phyloP scores from a whole-genome alignment of 495 filamentous ascomycete genomes.

The Penicillium fimorum region DNA sequence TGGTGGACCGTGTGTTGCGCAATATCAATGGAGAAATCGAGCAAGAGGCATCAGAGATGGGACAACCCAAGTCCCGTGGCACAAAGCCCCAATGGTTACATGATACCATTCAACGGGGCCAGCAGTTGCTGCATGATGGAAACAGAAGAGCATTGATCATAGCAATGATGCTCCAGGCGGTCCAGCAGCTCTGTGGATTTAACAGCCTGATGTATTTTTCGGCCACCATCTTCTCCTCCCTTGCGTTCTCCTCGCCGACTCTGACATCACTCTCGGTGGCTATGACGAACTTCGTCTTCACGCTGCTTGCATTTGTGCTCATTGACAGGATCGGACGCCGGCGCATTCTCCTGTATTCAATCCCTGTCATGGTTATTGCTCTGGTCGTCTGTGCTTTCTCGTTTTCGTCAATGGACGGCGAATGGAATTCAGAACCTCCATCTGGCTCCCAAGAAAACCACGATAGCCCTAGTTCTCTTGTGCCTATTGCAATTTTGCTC shows the following conservation, averaged over 20 bases:
- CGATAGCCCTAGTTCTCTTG: slow-evolving; percentile 9
- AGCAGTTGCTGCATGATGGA: slow-evolving; percentile 57
- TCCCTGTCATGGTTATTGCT: slow-evolving; percentile 77
- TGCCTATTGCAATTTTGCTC: slow-evolving; percentile 57
- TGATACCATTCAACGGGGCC: slow-evolving; percentile 40
- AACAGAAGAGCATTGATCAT: slow-evolving; percentile 79
- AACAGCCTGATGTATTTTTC: slow-evolving; percentile 97
- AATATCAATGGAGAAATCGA: slow-evolving; percentile 67
- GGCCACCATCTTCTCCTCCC: slow-evolving; percentile 78
- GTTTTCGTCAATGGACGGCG: slow-evolving; percentile 57
- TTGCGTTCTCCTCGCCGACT: slow-evolving; percentile 78
- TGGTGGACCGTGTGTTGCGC: slow-evolving; percentile 57
- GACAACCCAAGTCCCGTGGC: slow-evolving; percentile 18
- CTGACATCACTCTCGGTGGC: slow-evolving; percentile 80
- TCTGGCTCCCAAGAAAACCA: slow-evolving; percentile 4
- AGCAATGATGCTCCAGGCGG: slow-evolving; percentile 78
- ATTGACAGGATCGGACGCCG: slow-evolving; percentile 83
- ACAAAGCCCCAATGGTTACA: slow-evolving; percentile 29
- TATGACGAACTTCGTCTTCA: slow-evolving; percentile 79
- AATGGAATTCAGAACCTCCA: slow-evolving; percentile 23
- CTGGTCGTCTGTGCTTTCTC: slow-evolving; percentile 64
- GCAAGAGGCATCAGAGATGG: slow-evolving; percentile 56
- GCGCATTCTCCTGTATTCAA: slow-evolving; percentile 77
- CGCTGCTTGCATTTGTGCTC: slow-evolving; percentile 67
- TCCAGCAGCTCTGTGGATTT: slow-evolving; percentile 92